Conservation (phyloP, 2,329 filamentous ascomycete genomes). For the Ophiostoma ulmi region DNA sequence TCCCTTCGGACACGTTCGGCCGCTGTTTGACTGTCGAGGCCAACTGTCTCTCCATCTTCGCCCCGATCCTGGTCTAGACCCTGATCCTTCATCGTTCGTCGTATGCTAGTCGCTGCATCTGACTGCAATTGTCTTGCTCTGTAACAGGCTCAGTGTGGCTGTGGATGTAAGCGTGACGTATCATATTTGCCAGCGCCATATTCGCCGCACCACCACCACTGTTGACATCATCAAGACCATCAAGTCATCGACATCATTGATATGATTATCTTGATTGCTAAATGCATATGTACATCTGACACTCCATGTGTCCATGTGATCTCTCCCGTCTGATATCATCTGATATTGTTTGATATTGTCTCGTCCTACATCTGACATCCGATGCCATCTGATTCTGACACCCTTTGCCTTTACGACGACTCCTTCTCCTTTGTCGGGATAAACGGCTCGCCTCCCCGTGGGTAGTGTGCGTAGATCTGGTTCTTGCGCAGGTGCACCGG, state of each 20-base stretch:
- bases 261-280: constrained; percentile 9
- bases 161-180: not conserved
- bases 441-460: constrained; percentile 32
- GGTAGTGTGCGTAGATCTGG: constrained; percentile 55
- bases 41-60: not conserved
- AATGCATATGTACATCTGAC: constrained; percentile 11
- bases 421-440: constrained; percentile 29
- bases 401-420: constrained; percentile 26
- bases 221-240: not conserved
- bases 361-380: not conserved
- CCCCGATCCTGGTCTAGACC: too few relatives aligned
- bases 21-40: not conserved
- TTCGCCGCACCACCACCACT: too few relatives aligned
- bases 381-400: not conserved
- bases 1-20: not conserved
- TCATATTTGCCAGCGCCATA: not conserved
- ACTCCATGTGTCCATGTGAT: not conserved
- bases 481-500: constrained; percentile 68
- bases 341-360: not conserved
- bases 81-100: not conserved
- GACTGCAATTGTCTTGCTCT: not conserved
- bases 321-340: constrained; percentile 1
- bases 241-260: not conserved
- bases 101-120: not conserved
- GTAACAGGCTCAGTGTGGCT: not conserved